Percentiles rank a stretch among this genome's conserved stretches.
phyloP scores from a whole-genome alignment of 2,329 filamentous ascomycete genomes.

The Penicillium sp. region DNA sequence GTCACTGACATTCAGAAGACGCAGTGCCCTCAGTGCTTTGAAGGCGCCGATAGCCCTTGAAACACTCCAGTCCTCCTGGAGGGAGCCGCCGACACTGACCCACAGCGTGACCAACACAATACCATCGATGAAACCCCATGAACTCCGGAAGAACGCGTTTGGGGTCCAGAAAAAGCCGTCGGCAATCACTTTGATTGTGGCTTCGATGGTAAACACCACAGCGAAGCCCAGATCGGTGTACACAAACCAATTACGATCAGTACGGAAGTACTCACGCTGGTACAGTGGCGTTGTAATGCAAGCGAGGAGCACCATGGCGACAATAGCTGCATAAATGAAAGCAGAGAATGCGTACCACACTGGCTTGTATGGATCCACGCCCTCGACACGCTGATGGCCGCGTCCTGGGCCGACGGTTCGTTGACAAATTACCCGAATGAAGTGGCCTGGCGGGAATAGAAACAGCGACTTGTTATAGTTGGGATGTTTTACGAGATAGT shows the following conservation, averaged over 20 bases:
- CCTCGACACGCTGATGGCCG: constrained; percentile 80
- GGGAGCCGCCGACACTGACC: constrained; percentile 84
- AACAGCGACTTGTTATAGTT: constrained; percentile 91
- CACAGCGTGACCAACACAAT: constrained; percentile 88
- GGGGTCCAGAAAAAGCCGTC: constrained; percentile 96
- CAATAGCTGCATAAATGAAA: constrained; percentile 88
- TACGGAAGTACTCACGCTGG: constrained; percentile 77
- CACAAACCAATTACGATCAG: constrained; percentile 82
- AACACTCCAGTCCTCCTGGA: constrained; percentile 76
- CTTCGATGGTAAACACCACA: constrained; percentile 78
- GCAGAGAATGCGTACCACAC: constrained; percentile 93
- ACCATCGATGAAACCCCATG: constrained; percentile 94
- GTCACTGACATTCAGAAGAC: constrained; percentile 91
- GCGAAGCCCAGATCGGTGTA: constrained; percentile 92
- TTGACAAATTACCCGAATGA: constrained; percentile 78
- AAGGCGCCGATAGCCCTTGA: constrained; percentile 92
- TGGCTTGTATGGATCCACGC: constrained; percentile 79
- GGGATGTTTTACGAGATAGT: constrained; percentile 82
- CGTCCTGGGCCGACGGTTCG: constrained; percentile 85
- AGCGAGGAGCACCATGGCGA: constrained; percentile 95
- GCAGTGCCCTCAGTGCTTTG: constrained; percentile 87
- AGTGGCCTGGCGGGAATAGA: constrained; percentile 75
- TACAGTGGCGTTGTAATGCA: constrained; percentile 93
- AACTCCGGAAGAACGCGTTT: constrained; percentile 93
- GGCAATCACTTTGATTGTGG: constrained; percentile 85